A percentile compares a stretch with the other conserved stretches of the same genome.
These are phyloP conservation scores for Chlorella sorokiniana DNA, from an alignment of 139 green algal genomes.

Conservation along the genomic window DNA sequence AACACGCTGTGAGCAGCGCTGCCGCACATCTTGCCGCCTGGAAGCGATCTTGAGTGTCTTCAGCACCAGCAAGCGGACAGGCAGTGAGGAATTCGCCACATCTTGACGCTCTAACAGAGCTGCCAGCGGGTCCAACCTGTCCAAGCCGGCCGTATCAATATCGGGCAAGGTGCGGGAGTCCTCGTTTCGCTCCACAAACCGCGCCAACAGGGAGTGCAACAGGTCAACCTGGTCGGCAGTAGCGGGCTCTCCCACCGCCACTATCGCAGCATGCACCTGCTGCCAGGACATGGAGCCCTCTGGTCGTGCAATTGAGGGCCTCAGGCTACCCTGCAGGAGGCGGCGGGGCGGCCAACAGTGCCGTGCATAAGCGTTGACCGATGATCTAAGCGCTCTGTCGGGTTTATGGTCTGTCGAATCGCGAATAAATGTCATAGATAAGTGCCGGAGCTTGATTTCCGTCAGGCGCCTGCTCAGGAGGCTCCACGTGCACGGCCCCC, in stretches of 20 bases:
- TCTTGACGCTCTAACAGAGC: constrained; percentile 6
- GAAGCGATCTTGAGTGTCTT: constrained; percentile 20
- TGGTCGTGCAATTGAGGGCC: background rate
- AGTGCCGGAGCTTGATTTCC: too few relatives aligned
- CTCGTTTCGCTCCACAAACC: constrained; percentile 13
- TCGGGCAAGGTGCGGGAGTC: background rate
- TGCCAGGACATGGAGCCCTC: background rate
- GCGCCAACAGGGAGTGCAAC: background rate
- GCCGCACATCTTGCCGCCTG: constrained; percentile 14
- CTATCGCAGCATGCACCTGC: background rate
- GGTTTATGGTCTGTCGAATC: too few relatives aligned
- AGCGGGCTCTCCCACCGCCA: constrained; percentile 5
- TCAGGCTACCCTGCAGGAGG: background rate
- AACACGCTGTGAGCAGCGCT: constrained; percentile 1
- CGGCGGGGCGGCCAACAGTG: too few relatives aligned
- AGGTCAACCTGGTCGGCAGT: background rate
- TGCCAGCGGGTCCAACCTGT: constrained; percentile 10
- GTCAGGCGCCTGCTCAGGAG: too few relatives aligned
- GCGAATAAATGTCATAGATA: too few relatives aligned
- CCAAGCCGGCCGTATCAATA: background rate
- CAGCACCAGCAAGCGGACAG: background rate
- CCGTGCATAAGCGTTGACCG: too few relatives aligned
- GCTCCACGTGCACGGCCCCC: too few relatives aligned
- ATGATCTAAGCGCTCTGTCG: too few relatives aligned
- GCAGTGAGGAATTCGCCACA: background rate